Conservation (phyloP, 371 early-diverging fungal genomes). For the Zopfochytrium polystomum region DNA sequence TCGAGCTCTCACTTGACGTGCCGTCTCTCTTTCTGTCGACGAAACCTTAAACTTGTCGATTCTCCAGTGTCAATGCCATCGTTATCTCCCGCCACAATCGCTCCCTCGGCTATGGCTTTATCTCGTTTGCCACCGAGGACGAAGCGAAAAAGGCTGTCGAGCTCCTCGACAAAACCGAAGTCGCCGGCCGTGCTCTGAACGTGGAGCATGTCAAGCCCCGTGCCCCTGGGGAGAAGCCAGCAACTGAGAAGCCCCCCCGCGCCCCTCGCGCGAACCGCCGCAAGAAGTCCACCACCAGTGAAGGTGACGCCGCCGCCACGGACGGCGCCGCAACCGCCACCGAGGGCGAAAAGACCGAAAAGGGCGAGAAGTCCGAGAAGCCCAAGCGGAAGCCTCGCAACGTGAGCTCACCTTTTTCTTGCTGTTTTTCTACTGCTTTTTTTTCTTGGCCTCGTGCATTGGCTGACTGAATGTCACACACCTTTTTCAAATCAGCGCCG, state of each 20-base stretch:
- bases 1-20: not conserved
- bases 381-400: constrained; percentile 1
- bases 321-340: constrained; percentile 1
- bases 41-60: not conserved
- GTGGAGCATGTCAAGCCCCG: constrained; percentile 76
- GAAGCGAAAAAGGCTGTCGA: constrained; percentile 73
- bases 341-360: not conserved
- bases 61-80: constrained; percentile 58
- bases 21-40: not conserved
- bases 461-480: too few species aligned
- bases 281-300: constrained; percentile 13
- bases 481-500: too few species aligned
- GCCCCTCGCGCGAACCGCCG: not conserved
- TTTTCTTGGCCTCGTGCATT: too few species aligned
- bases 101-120: constrained; percentile 90
- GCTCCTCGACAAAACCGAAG: constrained; percentile 63
- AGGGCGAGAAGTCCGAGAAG: too few species aligned
- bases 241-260: constrained; percentile 4
- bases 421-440: not conserved
- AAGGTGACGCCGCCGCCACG: constrained; percentile 30
- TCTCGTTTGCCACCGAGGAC: constrained; percentile 70
- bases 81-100: constrained; percentile 73
- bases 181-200: constrained; percentile 80
- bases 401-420: not conserved
- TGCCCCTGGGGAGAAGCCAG: not conserved